A percentile compares a stretch with the other conserved stretches of the same genome.
These are phyloP conservation scores for Meyerozyma elateridarum DNA, from an alignment of 1,139 yeast genomes.

Conservation along the genomic window DNA sequence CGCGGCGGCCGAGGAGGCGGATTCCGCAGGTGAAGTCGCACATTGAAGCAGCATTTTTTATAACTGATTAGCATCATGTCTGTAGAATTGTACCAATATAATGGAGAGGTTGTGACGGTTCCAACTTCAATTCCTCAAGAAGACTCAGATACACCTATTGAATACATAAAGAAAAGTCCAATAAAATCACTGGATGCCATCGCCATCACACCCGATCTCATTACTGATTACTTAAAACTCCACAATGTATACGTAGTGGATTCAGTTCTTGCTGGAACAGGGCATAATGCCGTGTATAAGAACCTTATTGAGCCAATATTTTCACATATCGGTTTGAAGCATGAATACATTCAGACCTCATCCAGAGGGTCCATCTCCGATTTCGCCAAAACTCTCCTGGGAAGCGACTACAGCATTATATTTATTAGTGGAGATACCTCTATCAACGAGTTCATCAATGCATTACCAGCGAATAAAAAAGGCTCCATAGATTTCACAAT, in stretches of 20 bases:
- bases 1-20: slow-evolving; percentile 5
- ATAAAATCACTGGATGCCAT: too few species aligned
- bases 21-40: too few species aligned
- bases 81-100: too few species aligned
- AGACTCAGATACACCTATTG: neutral
- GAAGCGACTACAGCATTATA: slow-evolving; percentile 39
- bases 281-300: slow-evolving; percentile 44
- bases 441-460: slow-evolving; percentile 68
- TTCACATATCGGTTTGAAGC: slow-evolving; percentile 25
- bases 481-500: slow-evolving; percentile 9
- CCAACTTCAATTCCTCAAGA: too few species aligned
- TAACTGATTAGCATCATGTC: too few species aligned
- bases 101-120: neutral
- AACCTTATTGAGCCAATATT: slow-evolving; percentile 45
- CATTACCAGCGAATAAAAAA: slow-evolving; percentile 18
- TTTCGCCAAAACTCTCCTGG: slow-evolving; percentile 26
- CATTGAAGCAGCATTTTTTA: too few species aligned
- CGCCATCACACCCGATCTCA: neutral
- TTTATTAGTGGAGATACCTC: slow-evolving; percentile 87
- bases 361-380: slow-evolving; percentile 27
- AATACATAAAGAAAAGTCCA: too few species aligned
- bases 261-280: slow-evolving; percentile 55
- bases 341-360: slow-evolving; percentile 38
- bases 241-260: slow-evolving; percentile 30
- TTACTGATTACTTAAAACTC: neutral